Percentiles rank a stretch among this genome's conserved stretches.
Evolutionary conservation across 75 land plant genomes (phyloP).

Genomic region (Selaginella tamariscina): DNA sequence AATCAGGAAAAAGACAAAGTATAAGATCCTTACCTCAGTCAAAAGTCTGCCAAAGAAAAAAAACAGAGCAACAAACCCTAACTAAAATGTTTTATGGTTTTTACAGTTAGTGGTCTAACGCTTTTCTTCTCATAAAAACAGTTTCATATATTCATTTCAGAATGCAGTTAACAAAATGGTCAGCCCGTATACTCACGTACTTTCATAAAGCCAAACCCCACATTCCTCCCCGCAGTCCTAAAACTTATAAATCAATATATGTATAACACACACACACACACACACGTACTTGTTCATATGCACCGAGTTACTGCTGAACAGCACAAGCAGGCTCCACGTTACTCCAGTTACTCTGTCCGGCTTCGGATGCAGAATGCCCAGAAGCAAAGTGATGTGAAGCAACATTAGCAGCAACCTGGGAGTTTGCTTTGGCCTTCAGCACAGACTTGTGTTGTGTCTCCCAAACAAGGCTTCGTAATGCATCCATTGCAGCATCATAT

Average conservation of each 20-base stretch:
- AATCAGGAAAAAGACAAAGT: not conserved
- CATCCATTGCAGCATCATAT: slow-evolving; percentile 16
- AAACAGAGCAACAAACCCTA: slow-evolving; percentile 3
- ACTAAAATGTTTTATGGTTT: not conserved
- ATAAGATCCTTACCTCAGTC: not conserved
- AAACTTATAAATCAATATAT: no score
- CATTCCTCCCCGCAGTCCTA: no score
- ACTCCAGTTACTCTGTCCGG: not conserved
- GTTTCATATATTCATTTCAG: not conserved
- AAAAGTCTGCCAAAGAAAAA: not conserved
- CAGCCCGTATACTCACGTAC: no score
- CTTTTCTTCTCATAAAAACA: no score
- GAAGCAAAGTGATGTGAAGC: not conserved
- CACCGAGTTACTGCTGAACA: not conserved
- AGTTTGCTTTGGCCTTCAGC: not conserved
- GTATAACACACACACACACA: no score
- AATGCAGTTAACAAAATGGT: not conserved
- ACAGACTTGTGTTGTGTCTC: slow-evolving; percentile 15
- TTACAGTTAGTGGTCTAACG: not conserved
- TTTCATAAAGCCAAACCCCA: no score
- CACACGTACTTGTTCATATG: no score
- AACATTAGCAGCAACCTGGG: not conserved
- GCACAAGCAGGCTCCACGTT: not conserved
- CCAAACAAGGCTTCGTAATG: slow-evolving; percentile 11
- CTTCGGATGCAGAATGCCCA: not conserved